phyloP scores from a whole-genome alignment of 2,329 filamentous ascomycete species.

The Exophiala lecanii-corni region DNA sequence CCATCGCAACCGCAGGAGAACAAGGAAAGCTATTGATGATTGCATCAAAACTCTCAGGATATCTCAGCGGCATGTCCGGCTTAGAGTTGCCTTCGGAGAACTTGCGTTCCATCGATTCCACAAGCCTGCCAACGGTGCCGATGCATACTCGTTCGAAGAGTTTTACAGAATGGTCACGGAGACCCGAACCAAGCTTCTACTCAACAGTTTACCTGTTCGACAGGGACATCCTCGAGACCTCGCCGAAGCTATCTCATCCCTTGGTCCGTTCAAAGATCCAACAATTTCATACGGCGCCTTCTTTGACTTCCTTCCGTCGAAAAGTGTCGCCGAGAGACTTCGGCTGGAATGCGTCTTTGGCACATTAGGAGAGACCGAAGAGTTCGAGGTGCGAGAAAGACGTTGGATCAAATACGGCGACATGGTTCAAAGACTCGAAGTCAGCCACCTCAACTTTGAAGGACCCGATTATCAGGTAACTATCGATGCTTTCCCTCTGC shows the following conservation, averaged over 20 bases:
- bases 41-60: conserved; percentile 32
- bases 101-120: conserved; percentile 38
- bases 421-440: conserved; percentile 39
- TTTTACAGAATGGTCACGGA: conserved; percentile 39
- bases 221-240: conserved; percentile 24
- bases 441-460: conserved; percentile 37
- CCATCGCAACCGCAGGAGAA: conserved; percentile 30
- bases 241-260: conserved; percentile 29
- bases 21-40: conserved; percentile 30
- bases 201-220: conserved; percentile 22
- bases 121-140: conserved; percentile 26
- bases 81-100: conserved; percentile 41
- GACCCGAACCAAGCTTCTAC: conserved; percentile 33
- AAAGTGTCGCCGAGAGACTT: conserved; percentile 23
- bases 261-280: conserved; percentile 24
- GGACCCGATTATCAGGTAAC: conserved; percentile 24
- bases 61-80: conserved; percentile 35
- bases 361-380: conserved; percentile 6
- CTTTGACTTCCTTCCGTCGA: conserved; percentile 36
- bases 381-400: conserved; percentile 15
- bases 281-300: conserved; percentile 36
- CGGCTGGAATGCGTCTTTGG: conserved; percentile 34
- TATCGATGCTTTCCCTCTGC: conserved; percentile 21
- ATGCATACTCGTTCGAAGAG: conserved; percentile 34
- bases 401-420: conserved; percentile 26